Conservation (phyloP, 805 yeast species). For the Brettanomyces bruxellensis region DNA sequence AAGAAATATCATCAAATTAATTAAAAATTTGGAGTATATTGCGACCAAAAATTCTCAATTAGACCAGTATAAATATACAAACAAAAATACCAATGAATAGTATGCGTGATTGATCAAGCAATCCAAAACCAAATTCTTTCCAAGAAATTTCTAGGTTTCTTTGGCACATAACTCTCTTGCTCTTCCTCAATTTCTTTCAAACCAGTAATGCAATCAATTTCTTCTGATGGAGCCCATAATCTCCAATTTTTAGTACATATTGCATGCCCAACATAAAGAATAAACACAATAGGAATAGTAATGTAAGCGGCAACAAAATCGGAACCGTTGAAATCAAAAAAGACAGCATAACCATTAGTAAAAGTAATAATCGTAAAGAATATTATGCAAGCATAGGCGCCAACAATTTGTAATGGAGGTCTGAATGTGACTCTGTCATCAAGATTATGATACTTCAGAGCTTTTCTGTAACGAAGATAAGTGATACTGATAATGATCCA, state of each 20-base stretch:
- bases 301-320: conserved; percentile 63
- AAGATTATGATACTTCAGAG: conserved; percentile 41
- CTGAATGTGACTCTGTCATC: conserved; percentile 49
- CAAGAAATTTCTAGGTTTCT: conserved; percentile 28
- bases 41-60: background rate
- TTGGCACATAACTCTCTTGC: conserved; percentile 26
- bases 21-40: too few relatives aligned
- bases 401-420: conserved; percentile 47
- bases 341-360: conserved; percentile 51
- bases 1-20: too few relatives aligned
- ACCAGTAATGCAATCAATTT: conserved; percentile 56
- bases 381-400: conserved; percentile 40
- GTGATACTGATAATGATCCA: conserved; percentile 51
- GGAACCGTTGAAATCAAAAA: conserved; percentile 36
- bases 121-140: conserved; percentile 46
- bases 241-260: conserved; percentile 33
- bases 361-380: conserved; percentile 41
- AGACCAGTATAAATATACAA: background rate
- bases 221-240: conserved; percentile 43
- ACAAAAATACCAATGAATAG: too few relatives aligned
- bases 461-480: conserved; percentile 57
- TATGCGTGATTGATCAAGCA: conserved; percentile 9
- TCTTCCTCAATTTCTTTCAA: conserved; percentile 51
- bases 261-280: conserved; percentile 51
- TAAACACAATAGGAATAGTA: conserved; percentile 47